Percentiles rank a stretch among this genome's conserved stretches.
Evolutionary conservation across 371 early-diverging fungal species (phyloP).

Genomic region (Cokeromyces recurvatus): DNA sequence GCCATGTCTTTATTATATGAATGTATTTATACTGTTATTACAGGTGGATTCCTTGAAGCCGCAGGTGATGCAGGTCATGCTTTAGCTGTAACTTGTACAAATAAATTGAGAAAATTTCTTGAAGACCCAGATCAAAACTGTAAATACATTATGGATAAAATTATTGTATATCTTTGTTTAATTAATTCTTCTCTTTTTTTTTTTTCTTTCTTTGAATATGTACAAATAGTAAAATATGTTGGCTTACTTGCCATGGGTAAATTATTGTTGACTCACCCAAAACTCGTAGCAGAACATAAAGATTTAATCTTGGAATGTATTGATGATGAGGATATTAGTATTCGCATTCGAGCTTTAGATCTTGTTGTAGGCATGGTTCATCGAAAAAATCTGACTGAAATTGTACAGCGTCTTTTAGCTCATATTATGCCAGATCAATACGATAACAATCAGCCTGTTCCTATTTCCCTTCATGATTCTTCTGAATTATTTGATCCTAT

Average conservation of each 20-base stretch:
- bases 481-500: conserved; percentile 59
- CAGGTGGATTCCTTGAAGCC: conserved; percentile 80
- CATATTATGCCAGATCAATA: conserved; percentile 62
- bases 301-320: conserved; percentile 83
- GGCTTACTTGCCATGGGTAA: conserved; percentile 83
- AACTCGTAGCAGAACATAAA: conserved; percentile 77
- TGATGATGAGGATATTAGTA: conserved; percentile 89
- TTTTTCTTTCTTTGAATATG: too few relatives aligned
- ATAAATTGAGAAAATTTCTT: conserved; percentile 81
- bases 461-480: conserved; percentile 33
- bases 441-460: too few relatives aligned
- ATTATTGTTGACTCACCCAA: conserved; percentile 77
- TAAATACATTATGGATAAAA: conserved; percentile 30
- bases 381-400: conserved; percentile 71
- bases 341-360: conserved; percentile 85
- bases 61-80: conserved; percentile 60
- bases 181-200: too few relatives aligned
- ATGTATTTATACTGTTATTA: conserved; percentile 89
- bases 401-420: conserved; percentile 77
- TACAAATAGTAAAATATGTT: conserved; percentile 81
- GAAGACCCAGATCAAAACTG: conserved; percentile 91
- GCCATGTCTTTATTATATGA: conserved; percentile 95
- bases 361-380: conserved; percentile 82
- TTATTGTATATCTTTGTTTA: not conserved
- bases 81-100: conserved; percentile 80